These are phyloP conservation scores for Rhododendron molle DNA, from an alignment of 148 eudicot genomes.

Conservation along the genomic window DNA sequence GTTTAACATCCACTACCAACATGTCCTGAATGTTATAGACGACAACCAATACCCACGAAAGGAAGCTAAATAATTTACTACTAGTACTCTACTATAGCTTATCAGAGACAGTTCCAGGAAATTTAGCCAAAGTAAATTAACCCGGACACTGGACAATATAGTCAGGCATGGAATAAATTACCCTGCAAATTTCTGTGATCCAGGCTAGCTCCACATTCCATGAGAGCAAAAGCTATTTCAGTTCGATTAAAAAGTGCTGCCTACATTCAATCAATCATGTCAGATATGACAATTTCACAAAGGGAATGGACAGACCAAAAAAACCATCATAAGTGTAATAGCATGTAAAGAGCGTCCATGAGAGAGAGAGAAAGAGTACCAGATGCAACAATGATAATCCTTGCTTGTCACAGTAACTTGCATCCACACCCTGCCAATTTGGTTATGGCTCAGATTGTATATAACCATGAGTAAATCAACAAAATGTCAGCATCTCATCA, in stretches of 20 bases:
- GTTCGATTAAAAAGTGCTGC: conserved; percentile 68
- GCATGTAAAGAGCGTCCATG: background rate
- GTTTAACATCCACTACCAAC: background rate
- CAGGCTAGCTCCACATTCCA: conserved; percentile 62
- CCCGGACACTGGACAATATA: background rate
- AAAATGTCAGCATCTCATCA: background rate
- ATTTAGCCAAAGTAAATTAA: background rate
- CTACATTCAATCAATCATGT: conserved; percentile 22
- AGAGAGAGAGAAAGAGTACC: conserved; percentile 30
- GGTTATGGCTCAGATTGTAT: conserved; percentile 4
- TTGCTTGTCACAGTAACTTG: conserved; percentile 71
- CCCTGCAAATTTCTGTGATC: conserved; percentile 62
- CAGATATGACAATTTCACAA: background rate
- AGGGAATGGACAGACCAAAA: background rate
- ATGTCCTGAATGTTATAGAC: background rate
- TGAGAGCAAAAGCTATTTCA: conserved; percentile 57
- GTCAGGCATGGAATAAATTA: conserved; percentile 13
- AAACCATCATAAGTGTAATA: background rate
- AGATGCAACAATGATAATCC: conserved; percentile 64
- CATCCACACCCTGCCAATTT: conserved; percentile 58
- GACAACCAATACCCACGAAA: background rate
- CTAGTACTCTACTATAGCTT: background rate
- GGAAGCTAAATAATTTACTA: background rate
- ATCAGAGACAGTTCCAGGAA: background rate
- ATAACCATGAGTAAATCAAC: conserved; percentile 1